A percentile compares a stretch with the other conserved stretches of the same genome.
phyloP scores from a whole-genome alignment of 2,329 filamentous ascomycete genomes.

The Neoscytalidium dimidiatum region DNA sequence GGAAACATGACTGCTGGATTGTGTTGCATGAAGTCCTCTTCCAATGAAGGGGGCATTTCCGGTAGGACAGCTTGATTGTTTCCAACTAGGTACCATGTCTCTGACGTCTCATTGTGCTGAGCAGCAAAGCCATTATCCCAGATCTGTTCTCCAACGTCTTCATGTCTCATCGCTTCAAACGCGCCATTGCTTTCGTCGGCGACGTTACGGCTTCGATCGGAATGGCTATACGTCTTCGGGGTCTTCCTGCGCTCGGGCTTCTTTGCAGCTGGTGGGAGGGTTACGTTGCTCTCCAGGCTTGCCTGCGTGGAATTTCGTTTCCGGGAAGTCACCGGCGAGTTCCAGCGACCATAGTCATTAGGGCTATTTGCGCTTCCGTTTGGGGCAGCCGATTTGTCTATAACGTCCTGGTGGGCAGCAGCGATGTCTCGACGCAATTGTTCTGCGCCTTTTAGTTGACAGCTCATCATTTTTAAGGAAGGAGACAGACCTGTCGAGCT shows the following conservation, averaged over 20 bases:
- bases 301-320: background rate
- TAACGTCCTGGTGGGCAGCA: constrained; percentile 9
- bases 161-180: background rate
- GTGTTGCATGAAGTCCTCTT: constrained; percentile 39
- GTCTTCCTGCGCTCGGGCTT: background rate
- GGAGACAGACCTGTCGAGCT: constrained; percentile 30
- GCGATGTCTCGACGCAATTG: background rate
- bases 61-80: background rate
- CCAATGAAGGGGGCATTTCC: constrained; percentile 25
- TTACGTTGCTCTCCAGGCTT: background rate
- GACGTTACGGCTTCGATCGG: background rate
- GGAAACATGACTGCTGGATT: constrained; percentile 41
- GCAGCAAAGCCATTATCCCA: background rate
- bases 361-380: background rate
- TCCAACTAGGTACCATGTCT: background rate
- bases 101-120: background rate
- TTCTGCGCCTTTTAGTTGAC: background rate
- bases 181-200: background rate
- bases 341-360: background rate
- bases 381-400: background rate
- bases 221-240: background rate
- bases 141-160: background rate
- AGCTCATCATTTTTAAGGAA: background rate
- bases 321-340: background rate
- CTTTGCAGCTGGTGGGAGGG: background rate